These are phyloP conservation scores for Sarcomyxa edulis DNA, from an alignment of 768 basidiomycete species.

Conservation along the genomic window DNA sequence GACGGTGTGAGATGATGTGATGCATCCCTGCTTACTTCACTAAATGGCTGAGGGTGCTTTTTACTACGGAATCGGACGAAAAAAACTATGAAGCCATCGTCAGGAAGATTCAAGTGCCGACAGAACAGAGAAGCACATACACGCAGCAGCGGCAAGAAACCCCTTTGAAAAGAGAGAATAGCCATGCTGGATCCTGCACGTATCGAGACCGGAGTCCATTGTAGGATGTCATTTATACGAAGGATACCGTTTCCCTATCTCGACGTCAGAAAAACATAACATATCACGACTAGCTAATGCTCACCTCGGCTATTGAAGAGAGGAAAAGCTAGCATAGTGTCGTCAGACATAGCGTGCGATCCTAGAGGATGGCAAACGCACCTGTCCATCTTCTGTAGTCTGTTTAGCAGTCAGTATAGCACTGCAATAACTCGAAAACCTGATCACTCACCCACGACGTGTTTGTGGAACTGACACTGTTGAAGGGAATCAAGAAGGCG, in stretches of 20 bases:
- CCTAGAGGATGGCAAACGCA: conserved; percentile 15
- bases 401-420: no score
- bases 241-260: conserved; percentile 43
- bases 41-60: conserved; percentile 44
- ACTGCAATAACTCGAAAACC: no score
- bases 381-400: conserved; percentile 49
- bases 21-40: conserved; percentile 47
- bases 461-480: conserved; percentile 32
- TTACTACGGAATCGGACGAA: conserved; percentile 53
- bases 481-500: conserved; percentile 33
- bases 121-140: conserved; percentile 19
- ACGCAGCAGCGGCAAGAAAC: conserved; percentile 46
- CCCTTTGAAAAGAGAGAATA: conserved; percentile 54
- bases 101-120: background rate
- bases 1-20: no score
- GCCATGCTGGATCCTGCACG: conserved; percentile 26
- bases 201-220: conserved; percentile 36
- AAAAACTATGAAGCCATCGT: conserved; percentile 36
- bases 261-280: background rate
- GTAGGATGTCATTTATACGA: conserved; percentile 45
- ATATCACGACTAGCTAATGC: no score
- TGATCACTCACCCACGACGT: conserved; percentile 32
- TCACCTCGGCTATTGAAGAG: conserved; percentile 30
- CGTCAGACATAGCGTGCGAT: background rate
- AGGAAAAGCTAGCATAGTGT: conserved; percentile 29